A percentile compares a stretch with the other conserved stretches of the same genome.
phyloP scores from a whole-genome alignment of 495 filamentous ascomycete species.

The Daldinia vernicosa region DNA sequence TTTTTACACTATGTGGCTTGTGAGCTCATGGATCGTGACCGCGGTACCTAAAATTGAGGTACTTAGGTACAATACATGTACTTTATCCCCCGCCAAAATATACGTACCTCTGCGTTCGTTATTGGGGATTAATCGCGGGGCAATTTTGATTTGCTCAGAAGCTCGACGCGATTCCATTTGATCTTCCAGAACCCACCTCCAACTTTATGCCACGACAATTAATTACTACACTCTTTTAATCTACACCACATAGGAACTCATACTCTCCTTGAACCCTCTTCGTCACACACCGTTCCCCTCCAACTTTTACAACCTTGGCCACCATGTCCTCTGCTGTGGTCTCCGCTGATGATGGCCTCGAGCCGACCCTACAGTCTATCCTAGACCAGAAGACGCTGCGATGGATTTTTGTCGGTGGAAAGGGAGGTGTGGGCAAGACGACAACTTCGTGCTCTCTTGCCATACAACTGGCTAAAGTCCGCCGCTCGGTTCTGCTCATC shows the following conservation, averaged over 20 bases:
- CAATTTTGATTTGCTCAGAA: slow-evolving; percentile 25
- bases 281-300: background rate
- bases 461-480: slow-evolving; percentile 96
- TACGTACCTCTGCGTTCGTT: slow-evolving; percentile 4
- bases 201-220: slow-evolving; percentile 30
- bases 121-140: slow-evolving; percentile 16
- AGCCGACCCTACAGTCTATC: slow-evolving; percentile 93
- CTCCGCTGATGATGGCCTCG: slow-evolving; percentile 76
- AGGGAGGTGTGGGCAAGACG: slow-evolving; percentile 99
- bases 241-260: background rate
- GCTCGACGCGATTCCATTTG: slow-evolving; percentile 35
- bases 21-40: background rate
- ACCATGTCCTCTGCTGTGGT: slow-evolving; percentile 71
- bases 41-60: background rate
- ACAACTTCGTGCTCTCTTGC: slow-evolving; percentile 98
- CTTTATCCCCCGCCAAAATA: slow-evolving; percentile 16
- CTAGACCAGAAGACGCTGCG: slow-evolving; percentile 92
- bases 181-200: slow-evolving; percentile 35
- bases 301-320: slow-evolving; percentile 2
- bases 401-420: slow-evolving; percentile 99
- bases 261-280: slow-evolving; percentile 14
- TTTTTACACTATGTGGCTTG: background rate
- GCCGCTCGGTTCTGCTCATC: slow-evolving; percentile 95
- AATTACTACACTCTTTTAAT: slow-evolving; percentile 46
- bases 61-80: background rate